phyloP scores from a whole-genome alignment of 2,329 filamentous ascomycete species.

The Aureobasidium sp. region DNA sequence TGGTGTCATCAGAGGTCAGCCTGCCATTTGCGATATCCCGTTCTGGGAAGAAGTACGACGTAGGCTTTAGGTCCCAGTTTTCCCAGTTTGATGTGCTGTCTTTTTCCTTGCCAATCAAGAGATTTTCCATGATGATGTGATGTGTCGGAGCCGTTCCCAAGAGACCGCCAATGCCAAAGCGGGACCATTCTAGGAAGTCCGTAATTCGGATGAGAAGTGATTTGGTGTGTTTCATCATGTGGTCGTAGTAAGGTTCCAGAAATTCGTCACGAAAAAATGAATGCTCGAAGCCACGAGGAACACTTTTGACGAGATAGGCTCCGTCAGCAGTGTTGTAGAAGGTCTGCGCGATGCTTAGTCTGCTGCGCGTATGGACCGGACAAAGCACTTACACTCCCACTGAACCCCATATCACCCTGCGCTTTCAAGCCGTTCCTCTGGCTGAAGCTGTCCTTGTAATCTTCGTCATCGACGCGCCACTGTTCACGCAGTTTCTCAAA shows the following conservation, averaged over 20 bases:
- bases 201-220: slow-evolving; percentile 65
- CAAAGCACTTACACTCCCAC: slow-evolving; percentile 50
- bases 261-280: slow-evolving; percentile 62
- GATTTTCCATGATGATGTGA: slow-evolving; percentile 73
- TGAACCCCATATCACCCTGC: slow-evolving; percentile 65
- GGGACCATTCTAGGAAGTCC: slow-evolving; percentile 56
- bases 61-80: slow-evolving; percentile 67
- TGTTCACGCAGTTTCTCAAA: slow-evolving; percentile 48
- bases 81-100: slow-evolving; percentile 50
- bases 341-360: slow-evolving; percentile 38
- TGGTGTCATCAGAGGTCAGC: slow-evolving; percentile 58
- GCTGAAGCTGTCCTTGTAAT: slow-evolving; percentile 49
- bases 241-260: slow-evolving; percentile 55
- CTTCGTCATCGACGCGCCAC: slow-evolving; percentile 49
- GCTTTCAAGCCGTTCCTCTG: slow-evolving; percentile 42
- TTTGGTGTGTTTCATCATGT: slow-evolving; percentile 54
- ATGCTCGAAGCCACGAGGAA: slow-evolving; percentile 64
- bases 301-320: slow-evolving; percentile 64
- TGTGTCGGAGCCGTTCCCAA: slow-evolving; percentile 59
- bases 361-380: neutral
- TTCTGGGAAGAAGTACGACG: slow-evolving; percentile 69
- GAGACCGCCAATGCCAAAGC: slow-evolving; percentile 52
- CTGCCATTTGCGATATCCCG: slow-evolving; percentile 60
- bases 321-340: slow-evolving; percentile 63
- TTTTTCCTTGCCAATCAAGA: slow-evolving; percentile 54